Percentiles rank a stretch among this genome's conserved stretches.
These are phyloP conservation scores for Metarhizium rileyi DNA, from an alignment of 2,329 filamentous ascomycete species.

Conservation along the genomic window DNA sequence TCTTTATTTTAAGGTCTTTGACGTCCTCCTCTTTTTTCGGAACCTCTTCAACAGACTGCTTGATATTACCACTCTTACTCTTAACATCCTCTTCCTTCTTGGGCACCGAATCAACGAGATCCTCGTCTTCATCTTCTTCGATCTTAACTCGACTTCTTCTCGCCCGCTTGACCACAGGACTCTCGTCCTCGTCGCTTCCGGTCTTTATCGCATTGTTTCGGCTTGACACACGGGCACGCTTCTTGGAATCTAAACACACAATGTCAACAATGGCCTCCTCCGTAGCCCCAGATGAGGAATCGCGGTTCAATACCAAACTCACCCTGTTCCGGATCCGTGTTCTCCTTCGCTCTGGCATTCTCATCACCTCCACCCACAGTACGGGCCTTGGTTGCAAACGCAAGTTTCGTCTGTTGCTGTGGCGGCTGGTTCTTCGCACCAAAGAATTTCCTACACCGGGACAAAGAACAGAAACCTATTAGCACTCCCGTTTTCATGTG, in stretches of 20 bases:
- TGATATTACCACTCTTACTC: slow-evolving; percentile 1
- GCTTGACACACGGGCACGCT: slow-evolving; percentile 27
- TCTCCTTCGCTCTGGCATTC: slow-evolving; percentile 25
- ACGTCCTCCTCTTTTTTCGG: slow-evolving; percentile 9
- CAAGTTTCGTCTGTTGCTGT: slow-evolving; percentile 67
- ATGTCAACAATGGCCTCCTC: not conserved
- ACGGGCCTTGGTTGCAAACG: slow-evolving; percentile 55
- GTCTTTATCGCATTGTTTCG: slow-evolving; percentile 14
- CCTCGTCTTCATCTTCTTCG: slow-evolving; percentile 43
- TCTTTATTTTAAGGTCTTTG: slow-evolving; percentile 3
- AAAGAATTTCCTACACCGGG: slow-evolving; percentile 68
- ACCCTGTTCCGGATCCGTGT: slow-evolving; percentile 30
- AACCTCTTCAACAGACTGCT: not conserved
- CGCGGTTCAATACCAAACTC: slow-evolving; percentile 3
- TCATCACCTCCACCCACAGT: slow-evolving; percentile 19
- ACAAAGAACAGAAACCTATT: slow-evolving; percentile 4
- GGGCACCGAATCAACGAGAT: slow-evolving; percentile 26
- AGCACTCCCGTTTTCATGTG: not conserved
- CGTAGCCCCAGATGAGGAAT: not conserved
- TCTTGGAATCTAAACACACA: slow-evolving; percentile 30
- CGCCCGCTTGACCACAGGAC: slow-evolving; percentile 50
- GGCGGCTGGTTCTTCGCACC: slow-evolving; percentile 45
- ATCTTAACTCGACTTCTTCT: slow-evolving; percentile 37
- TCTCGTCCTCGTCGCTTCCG: slow-evolving; percentile 42
- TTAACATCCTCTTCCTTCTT: slow-evolving; percentile 14